Evolutionary conservation across 306 rosid genomes (phyloP), one percentile per base, ranked within the genome.

Genomic region (Vachellia pachyceras): DNA sequence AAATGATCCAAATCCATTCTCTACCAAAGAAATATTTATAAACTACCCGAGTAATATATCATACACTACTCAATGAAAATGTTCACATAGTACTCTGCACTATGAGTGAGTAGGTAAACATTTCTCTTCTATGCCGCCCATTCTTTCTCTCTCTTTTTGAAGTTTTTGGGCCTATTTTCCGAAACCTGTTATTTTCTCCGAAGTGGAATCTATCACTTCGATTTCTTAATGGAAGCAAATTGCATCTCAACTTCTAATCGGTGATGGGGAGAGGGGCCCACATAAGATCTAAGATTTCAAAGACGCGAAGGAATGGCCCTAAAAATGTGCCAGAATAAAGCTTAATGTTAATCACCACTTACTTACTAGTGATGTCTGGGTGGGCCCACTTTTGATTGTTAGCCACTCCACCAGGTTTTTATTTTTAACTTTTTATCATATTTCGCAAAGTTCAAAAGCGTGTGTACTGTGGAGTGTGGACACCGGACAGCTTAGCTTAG

Each of bases 191-290:
- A 5, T 18, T 78, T 18, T 55, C 10, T 35, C 22, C 14, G 73
- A 73, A 75, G 83, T 73, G 33, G 63, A 46, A 58, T 75, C 82
- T 5, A 75, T 57, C 74, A 3, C 72, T 23, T 42, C 45, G 60
- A 47, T 50, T 61, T 69, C 55, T 25, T 0, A 3, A 15, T 9
- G 35, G 46, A 13, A 58, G 37, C 61, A 77, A 46, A 42, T 65
- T 60, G 37, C 35, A 86, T 83, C 84, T 46, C 68, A 73, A 71
- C 76, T 61, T 76, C 65, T 46, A 68, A 71, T 75, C 76, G 35
- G 20, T 39, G 81, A 67, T 57, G 76, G 54, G 54, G 83, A 41
- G 75, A 33, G 83, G 87, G 85, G 29, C 89, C 87, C 91, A 60
- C 77, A 44, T 23, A 46, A 69, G 77, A 72, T 73, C 76, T 20